Evolutionary conservation across 495 filamentous ascomycete genomes (phyloP), one percentile per base, ranked within the genome.

Genomic region (Penicillium turbatum): DNA sequence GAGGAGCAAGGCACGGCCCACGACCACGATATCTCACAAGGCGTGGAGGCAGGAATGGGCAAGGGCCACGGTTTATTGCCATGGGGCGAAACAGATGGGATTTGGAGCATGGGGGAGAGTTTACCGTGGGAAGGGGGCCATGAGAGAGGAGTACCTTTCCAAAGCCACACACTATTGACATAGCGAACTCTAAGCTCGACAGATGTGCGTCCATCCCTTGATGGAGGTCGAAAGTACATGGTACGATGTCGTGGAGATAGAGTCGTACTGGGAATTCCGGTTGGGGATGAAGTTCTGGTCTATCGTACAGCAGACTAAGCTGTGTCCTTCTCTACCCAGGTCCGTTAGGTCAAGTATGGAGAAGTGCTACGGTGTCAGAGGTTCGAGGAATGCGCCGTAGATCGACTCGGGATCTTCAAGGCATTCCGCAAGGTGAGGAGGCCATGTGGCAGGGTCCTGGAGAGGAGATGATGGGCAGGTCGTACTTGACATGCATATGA

Each of bases 351-450:
- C 48, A 48, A 44, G 54, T 57, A 61, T 61, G 63, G 61, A 64
- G 56, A 46, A 59, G 43, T 66, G 61, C 63, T 66, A 66, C 63
- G 35, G 63, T 66, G 35, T 53, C 63, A 60, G 57, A 59, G n/a
- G 27, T 29, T 40, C 51, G 48, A 52, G 37, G 55, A 48, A 62
- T 60, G 62, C 52, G 37, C 52, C 49, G 62, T 56, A 50, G 60
- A 58, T 56, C 45, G 38, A 26, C 55, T 62, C 48, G 48, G 54
- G 54, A 54, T 56, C 43, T 19, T 41, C 44, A 53, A 65, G 46
- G 59, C 63, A 63, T 63, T 61, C 63, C 63, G 63, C 63, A 66
- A 66, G 60, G 63, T 53, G 53, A 64, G 56, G 48, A 58, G 49
- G 54, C 63, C 63, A 65, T 63, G 60, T 65, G 63, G 63, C 55